Evolutionary conservation across 257 asterid species (phyloP), one percentile per base, ranked within the genome.

Genomic region (Ilex aquifolium): DNA sequence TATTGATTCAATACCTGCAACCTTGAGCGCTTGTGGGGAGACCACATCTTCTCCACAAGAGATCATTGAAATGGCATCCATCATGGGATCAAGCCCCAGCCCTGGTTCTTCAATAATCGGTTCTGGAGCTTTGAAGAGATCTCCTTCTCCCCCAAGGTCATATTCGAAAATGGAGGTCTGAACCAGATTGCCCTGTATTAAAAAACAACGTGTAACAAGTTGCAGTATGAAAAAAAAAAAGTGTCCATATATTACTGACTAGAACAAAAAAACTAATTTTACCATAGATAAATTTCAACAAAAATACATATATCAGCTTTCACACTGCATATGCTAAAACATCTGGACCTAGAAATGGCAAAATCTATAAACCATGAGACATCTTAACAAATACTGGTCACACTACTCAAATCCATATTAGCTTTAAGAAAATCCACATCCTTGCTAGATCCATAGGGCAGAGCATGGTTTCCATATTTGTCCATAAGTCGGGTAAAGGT

Each of bases 81-180:
- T 61, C 93, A 85, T 77, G 32, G 95, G 96, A 82, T 92, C 95
- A 62, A 87, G 66, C 71, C 88, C 75, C 72, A 85, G 60, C 48
- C 76, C 36, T 9, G 91, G 88, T 65, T 83, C 95, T 69, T 83
- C 88, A 17, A 87, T 65, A 44, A 88, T 73, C 13, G 92, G 84
- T 48, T 80, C 86, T 1, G 95, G 95, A 27, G 96, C 96, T 62
- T 81, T 82, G 77, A 91, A 91, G 49, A 91, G 94, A 74, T 91
- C 98, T 27, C 87, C 95, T 65, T 84, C 96, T 44, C 72, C 95
- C 73, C 96, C 93, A 36, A 88, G 88, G 80, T 80, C 84, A 79
- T 88, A 85, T 13, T 91, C 96, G 4, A 87, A 62, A 53, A 81
- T 68, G 17, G 78, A 76, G 36, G 83, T 49, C 70, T 65, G 82